Evolutionary conservation across 139 green algal species (phyloP), one percentile per base, ranked within the genome.

Genomic region (Desmodesmus armatus): DNA sequence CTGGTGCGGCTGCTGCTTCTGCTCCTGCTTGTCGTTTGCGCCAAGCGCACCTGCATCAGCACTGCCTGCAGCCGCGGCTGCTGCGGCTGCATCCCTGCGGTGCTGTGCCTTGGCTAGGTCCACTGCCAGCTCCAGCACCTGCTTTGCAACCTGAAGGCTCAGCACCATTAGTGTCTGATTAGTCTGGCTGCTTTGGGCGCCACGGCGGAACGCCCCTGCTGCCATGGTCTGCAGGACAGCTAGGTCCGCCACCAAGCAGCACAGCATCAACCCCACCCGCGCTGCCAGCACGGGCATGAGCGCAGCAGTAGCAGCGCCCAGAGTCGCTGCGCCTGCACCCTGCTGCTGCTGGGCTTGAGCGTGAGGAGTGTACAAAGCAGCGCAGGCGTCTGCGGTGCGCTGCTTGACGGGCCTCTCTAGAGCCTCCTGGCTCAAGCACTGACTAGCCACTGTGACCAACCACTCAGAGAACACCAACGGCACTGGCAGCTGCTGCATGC

Each of bases 1-100:
- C 76, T 83, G n/a, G n/a, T n/a, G n/a, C n/a, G n/a, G 76, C 76
- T 73, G 53, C 76, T 41, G 55, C 76, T 63, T 53, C 76, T 82
- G 73, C 31, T 65, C 15, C 6, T 23, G 25, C 25, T 27, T 69
- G 60, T 31, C 25, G 60, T 27, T 69, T 35, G 25, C 25, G 9
- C 21, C 21, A 15, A 33, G 21, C 19, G 25, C 19, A 15, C 60
- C 25, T 35, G 19, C 23, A n/a, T n/a, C n/a, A n/a, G n/a, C 31
- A 49, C 66, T 75, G 66, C 5, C 37, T 47, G n/a, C n/a, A 47
- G 29, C 66, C 31, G 37, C 66, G 43, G 35, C 66, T 51, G 3
- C 66, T 75, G 35, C 66, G 9, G 0, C 29, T 49, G 62, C 62
- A 37, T 71, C 62, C 62, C 29, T 71, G 62, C 11, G 66, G 43